Base-by-base conservation (phyloP, 2,329 filamentous ascomycete genomes). In the Botrytis galanthina region DNA sequence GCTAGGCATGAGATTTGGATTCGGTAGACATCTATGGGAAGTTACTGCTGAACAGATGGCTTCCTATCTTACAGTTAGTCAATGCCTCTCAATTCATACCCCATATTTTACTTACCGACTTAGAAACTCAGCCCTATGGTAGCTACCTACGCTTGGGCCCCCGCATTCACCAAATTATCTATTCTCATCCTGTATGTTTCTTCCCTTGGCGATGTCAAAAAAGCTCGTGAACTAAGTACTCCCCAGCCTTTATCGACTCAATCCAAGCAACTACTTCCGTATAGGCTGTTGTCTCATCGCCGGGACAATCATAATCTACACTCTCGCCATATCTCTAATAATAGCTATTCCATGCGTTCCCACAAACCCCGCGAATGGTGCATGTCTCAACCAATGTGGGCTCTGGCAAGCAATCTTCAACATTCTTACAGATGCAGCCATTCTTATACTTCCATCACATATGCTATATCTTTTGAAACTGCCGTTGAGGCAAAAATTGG, bases 361-460 rank as follows among this genome's bases (percentile, higher is more conserved):
- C 62, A 66, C 62, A 6, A 48, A 66, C 6, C 42, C 62, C 6
- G 2, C 22, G 2, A 66, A 66, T 48, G 62, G 62, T 3, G 9
- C 14, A 32, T 66, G 62, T 22, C 62, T 66, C 12, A 48, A 35
- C 14, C 12, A 66, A 37, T 66, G 62, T 35, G n/a, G 42, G 10
- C 62, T 66, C 12, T 66, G 62, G 62, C 62, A 66, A 35, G 62
- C 42, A 26, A 48, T 66, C 20, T 37, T 66, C 20, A 66, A 66
- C 22, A 66, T 66, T 18, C 29, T 66, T n/a, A 66, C 62, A 2
- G 62, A 66, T 48, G 29, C 62, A 5, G 62, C 62, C 14, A 66
- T 66, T 26, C 42, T 66, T 26, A 35, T 22, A 48, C 42, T 48
- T 35, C 62, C 62, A 14, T 35, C 9, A 18, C 22, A 66, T 66